Evolutionary conservation across 2,329 filamentous ascomycete genomes (phyloP).

Genomic region (Penicillium psychrosexuale): DNA sequence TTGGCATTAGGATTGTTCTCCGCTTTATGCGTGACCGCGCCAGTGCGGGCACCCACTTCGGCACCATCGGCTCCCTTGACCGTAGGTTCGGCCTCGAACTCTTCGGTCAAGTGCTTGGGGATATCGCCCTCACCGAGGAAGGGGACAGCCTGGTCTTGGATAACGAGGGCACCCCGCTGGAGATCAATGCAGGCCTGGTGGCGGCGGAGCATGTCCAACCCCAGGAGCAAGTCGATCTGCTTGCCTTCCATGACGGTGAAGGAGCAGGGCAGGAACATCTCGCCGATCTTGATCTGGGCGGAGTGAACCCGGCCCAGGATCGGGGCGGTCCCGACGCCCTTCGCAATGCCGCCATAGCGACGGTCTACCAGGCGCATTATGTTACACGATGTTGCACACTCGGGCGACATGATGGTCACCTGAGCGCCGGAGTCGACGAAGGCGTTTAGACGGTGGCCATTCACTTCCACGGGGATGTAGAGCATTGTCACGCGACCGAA

Average conservation of each 20-base stretch:
- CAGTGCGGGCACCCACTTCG: conserved; percentile 77
- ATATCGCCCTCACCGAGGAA: conserved; percentile 94
- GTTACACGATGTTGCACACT: conserved; percentile 84
- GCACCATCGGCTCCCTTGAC: conserved; percentile 85
- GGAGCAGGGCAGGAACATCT: conserved; percentile 81
- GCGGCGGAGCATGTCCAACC: conserved; percentile 93
- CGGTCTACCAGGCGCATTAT: conserved; percentile 96
- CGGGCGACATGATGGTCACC: conserved; percentile 97
- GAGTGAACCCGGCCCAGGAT: conserved; percentile 95
- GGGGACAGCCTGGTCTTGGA: conserved; percentile 81
- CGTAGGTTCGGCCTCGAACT: conserved; percentile 74
- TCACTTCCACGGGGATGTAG: conserved; percentile 94
- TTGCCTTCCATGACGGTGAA: conserved; percentile 99
- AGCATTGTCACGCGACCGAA: conserved; percentile 95
- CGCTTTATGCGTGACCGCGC: conserved; percentile 54
- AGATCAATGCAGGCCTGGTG: conserved; percentile 93
- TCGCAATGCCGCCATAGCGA: conserved; percentile 85
- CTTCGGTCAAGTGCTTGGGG: conserved; percentile 72
- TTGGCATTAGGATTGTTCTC: conserved; percentile 7
- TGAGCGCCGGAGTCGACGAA: conserved; percentile 97
- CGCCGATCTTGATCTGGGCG: conserved; percentile 90
- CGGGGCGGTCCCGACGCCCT: conserved; percentile 88
- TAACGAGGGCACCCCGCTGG: conserved; percentile 76
- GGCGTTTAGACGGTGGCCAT: conserved; percentile 86
- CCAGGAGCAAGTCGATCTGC: conserved; percentile 86